A percentile compares a stretch with the other conserved stretches of the same genome.
Evolutionary conservation across 768 basidiomycete genomes (phyloP).

Genomic region (Lentinula edodes): DNA sequence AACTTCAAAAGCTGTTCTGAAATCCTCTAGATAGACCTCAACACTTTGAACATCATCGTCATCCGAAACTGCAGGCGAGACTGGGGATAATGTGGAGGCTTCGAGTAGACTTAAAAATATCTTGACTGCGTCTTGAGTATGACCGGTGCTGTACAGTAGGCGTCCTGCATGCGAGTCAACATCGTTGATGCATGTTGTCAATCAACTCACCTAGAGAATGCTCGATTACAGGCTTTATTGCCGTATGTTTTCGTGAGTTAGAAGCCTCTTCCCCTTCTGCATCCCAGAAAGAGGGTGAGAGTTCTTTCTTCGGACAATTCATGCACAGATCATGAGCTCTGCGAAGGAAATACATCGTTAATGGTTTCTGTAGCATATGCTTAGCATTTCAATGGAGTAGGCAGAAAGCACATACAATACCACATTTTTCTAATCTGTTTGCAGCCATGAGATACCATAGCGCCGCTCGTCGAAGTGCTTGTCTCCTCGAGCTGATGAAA

Average conservation of each 20-base stretch:
- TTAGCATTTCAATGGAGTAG: neutral
- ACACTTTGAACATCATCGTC: constrained; percentile 38
- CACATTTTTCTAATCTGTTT: constrained; percentile 74
- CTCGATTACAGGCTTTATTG: constrained; percentile 67
- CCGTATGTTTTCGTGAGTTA: constrained; percentile 41
- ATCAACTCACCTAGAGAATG: constrained; percentile 61
- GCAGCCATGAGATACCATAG: constrained; percentile 79
- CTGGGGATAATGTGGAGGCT: constrained; percentile 24
- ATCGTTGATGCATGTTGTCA: neutral
- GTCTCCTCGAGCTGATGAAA: constrained; percentile 54
- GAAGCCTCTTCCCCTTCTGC: constrained; percentile 45
- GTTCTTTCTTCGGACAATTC: constrained; percentile 40
- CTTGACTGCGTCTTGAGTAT: constrained; percentile 68
- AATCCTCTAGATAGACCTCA: constrained; percentile 80
- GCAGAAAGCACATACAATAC: constrained; percentile 52
- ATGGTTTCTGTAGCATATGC: constrained; percentile 56
- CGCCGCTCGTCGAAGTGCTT: constrained; percentile 57
- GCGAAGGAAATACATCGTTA: constrained; percentile 78
- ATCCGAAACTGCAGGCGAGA: constrained; percentile 8
- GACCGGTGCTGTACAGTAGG: constrained; percentile 86
- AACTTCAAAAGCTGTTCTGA: constrained; percentile 81
- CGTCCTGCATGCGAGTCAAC: constrained; percentile 41
- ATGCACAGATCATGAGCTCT: constrained; percentile 63
- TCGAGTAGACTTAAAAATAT: constrained; percentile 73
- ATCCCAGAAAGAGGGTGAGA: constrained; percentile 82